phyloP scores from a whole-genome alignment of 2,329 filamentous ascomycete genomes.

The Aspergillus cejpii region DNA sequence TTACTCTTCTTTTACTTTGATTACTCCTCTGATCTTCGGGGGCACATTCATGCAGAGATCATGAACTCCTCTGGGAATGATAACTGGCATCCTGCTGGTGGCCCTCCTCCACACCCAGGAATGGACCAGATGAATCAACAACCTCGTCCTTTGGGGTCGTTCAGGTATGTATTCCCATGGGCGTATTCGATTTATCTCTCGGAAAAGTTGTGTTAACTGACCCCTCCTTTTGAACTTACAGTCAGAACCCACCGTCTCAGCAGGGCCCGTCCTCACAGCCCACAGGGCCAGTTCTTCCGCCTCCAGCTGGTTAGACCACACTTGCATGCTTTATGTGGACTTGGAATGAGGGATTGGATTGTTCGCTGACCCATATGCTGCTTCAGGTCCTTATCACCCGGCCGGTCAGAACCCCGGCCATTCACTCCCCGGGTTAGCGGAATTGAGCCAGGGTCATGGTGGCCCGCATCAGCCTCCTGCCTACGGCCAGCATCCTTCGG shows the following conservation, averaged over 20 bases:
- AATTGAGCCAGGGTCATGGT: constrained; percentile 41
- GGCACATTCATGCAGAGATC: constrained; percentile 21
- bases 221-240: constrained; percentile 13
- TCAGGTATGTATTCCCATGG: constrained; percentile 32
- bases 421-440: constrained; percentile 42
- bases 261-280: constrained; percentile 36
- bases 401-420: constrained; percentile 40
- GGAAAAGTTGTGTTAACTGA: constrained; percentile 6
- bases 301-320: constrained; percentile 34
- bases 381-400: constrained; percentile 38
- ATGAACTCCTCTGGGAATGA: constrained; percentile 42
- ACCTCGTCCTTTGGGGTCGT: constrained; percentile 40
- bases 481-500: constrained; percentile 39
- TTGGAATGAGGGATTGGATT: background rate
- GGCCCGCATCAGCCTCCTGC: constrained; percentile 38
- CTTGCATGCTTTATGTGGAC: background rate
- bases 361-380: constrained; percentile 16
- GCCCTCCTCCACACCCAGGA: constrained; percentile 37
- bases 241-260: constrained; percentile 35
- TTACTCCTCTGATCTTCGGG: background rate
- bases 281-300: constrained; percentile 36
- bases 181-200: background rate
- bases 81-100: constrained; percentile 38
- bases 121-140: constrained; percentile 41
- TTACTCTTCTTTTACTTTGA: background rate